phyloP scores from a whole-genome alignment of 2,329 filamentous ascomycete species.

The Ceratocystis harringtonii region DNA sequence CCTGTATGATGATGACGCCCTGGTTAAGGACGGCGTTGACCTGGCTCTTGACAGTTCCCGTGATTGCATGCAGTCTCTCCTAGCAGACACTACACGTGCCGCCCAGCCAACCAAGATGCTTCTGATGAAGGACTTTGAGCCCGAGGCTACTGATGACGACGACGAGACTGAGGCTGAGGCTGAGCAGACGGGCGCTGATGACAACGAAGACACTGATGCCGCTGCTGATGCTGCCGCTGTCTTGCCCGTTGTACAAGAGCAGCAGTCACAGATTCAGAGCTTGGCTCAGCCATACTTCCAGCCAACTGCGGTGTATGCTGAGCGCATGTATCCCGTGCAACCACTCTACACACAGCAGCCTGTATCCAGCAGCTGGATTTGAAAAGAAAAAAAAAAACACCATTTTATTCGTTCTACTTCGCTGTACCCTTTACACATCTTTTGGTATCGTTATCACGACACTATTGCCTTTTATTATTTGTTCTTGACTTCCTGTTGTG shows the following conservation, averaged over 20 bases:
- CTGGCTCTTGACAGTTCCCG: conserved; percentile 39
- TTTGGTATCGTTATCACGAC: background rate
- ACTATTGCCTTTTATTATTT: background rate
- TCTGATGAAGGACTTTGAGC: conserved; percentile 67
- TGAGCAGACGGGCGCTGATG: too few relatives aligned
- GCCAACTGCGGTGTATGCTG: background rate
- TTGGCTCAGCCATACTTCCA: background rate
- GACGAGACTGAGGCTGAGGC: conserved; percentile 27
- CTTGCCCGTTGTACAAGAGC: background rate
- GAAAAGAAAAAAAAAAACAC: background rate
- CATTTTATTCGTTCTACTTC: background rate
- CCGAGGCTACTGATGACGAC: conserved; percentile 39
- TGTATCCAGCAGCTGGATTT: background rate
- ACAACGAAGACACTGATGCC: conserved; percentile 11
- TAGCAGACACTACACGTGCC: conserved; percentile 34
- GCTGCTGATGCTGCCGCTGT: background rate
- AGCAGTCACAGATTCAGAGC: background rate
- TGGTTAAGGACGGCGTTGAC: conserved; percentile 39
- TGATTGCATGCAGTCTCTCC: conserved; percentile 38
- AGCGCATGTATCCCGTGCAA: background rate
- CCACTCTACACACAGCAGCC: background rate
- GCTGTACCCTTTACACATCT: background rate
- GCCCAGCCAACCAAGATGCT: conserved; percentile 52
- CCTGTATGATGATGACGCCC: conserved; percentile 44
- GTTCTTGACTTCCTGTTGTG: background rate